A percentile compares a stretch with the other conserved stretches of the same genome.
phyloP scores from a whole-genome alignment of 352 stramenopile genomes.

The Stephanocyclus meneghinianus region DNA sequence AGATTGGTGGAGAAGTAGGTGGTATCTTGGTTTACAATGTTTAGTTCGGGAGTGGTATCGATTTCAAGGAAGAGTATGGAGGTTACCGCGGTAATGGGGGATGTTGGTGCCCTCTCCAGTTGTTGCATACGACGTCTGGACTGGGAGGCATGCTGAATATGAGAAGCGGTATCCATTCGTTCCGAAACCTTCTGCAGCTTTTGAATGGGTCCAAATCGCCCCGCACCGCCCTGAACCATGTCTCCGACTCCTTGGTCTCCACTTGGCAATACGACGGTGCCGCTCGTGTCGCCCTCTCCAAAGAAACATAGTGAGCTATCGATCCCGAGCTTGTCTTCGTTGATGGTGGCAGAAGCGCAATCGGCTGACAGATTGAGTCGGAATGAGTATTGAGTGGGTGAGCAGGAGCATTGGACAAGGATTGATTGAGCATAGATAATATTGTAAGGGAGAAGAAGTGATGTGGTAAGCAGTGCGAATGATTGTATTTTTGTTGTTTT shows the following conservation, averaged over 20 bases:
- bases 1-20: conserved; percentile 17
- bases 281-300: not conserved
- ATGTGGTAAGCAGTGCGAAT: not conserved
- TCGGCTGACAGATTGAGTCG: not conserved
- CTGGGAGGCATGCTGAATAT: not conserved
- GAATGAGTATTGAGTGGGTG: conserved; percentile 7
- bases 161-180: not conserved
- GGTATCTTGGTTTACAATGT: conserved; percentile 29
- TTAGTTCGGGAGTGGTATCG: conserved; percentile 9
- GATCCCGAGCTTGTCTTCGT: not conserved
- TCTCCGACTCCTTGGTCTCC: not conserved
- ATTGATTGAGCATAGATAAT: not conserved
- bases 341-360: not conserved
- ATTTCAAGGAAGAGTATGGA: conserved; percentile 24
- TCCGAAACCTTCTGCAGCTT: not conserved
- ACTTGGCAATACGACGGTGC: not conserved
- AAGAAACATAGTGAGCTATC: conserved; percentile 9
- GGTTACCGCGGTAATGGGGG: not conserved
- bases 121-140: too few species aligned
- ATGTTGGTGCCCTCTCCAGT: not conserved
- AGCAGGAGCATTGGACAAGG: conserved; percentile 5
- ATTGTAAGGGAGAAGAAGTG: not conserved
- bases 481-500: conserved; percentile 1
- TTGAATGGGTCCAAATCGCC: not conserved
- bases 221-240: not conserved